Conservation (phyloP, 352 stramenopile species). For the Globisporangium emineosum region DNA sequence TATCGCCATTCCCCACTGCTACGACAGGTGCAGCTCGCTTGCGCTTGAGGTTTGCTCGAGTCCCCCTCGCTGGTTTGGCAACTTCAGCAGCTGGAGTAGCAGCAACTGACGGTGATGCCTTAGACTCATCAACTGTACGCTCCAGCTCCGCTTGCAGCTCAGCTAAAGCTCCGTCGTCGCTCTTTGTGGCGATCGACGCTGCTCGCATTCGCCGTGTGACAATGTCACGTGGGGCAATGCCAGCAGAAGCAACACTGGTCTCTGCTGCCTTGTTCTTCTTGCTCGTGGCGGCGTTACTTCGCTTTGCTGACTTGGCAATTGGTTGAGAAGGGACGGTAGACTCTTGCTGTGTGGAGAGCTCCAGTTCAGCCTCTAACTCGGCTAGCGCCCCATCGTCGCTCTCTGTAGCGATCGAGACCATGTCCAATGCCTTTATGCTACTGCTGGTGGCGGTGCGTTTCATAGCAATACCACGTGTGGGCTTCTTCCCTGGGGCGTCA, state of each 20-base stretch:
- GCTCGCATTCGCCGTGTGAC: conserved; percentile 9
- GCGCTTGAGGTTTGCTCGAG: background rate
- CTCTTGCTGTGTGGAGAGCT: background rate
- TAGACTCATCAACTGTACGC: background rate
- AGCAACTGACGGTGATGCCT: background rate
- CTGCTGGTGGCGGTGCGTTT: background rate
- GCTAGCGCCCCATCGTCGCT: conserved; percentile 26
- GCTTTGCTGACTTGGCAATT: background rate
- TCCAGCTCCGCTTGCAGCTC: conserved; percentile 16
- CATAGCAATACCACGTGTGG: background rate
- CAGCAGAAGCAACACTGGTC: background rate
- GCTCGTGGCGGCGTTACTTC: background rate
- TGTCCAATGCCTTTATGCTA: conserved; percentile 7
- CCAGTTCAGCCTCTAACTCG: conserved; percentile 33
- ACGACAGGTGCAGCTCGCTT: background rate
- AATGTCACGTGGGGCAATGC: conserved; percentile 8
- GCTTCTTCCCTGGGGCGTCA: background rate
- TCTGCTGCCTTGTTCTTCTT: background rate
- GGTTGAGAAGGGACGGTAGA: conserved; percentile 1
- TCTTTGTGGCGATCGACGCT: conserved; percentile 7
- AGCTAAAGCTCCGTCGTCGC: background rate
- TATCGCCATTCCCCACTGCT: no score
- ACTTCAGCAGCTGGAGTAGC: background rate
- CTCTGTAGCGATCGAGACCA: conserved; percentile 22
- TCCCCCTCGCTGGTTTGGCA: background rate